A percentile compares a stretch with the other conserved stretches of the same genome.
Conservation (phyloP, 2,329 filamentous ascomycete species). For the Pleomassaria siparia region DNA sequence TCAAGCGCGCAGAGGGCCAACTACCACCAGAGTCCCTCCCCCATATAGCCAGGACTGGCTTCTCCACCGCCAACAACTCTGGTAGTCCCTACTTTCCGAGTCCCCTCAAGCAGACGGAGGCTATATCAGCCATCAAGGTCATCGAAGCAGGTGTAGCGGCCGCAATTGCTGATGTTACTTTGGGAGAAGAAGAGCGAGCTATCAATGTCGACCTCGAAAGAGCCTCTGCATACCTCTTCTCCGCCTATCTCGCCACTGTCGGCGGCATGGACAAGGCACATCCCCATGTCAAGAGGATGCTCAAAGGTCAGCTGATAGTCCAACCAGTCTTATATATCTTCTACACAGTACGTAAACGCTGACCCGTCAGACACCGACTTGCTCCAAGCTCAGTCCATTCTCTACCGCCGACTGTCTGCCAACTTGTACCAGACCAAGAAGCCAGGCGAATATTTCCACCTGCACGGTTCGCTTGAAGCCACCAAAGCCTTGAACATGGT, state of each 20-base stretch:
- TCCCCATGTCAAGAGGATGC: constrained; percentile 50
- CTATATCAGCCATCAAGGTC: constrained; percentile 59
- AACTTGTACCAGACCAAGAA: constrained; percentile 70
- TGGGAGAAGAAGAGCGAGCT: constrained; percentile 48
- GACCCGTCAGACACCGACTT: constrained; percentile 66
- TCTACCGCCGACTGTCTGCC: constrained; percentile 71
- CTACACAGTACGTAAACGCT: not conserved
- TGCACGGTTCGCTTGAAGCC: constrained; percentile 73
- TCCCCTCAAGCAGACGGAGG: constrained; percentile 57
- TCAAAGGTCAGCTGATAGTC: constrained; percentile 44
- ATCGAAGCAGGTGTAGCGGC: constrained; percentile 62
- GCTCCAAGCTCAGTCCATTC: constrained; percentile 67
- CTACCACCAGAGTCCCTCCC: constrained; percentile 36
- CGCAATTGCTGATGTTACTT: constrained; percentile 57
- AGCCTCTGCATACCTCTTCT: constrained; percentile 59
- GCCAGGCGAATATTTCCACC: constrained; percentile 70
- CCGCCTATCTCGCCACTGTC: constrained; percentile 59
- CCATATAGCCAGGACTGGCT: constrained; percentile 32
- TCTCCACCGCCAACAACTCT: constrained; percentile 38
- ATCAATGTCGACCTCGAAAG: constrained; percentile 57
- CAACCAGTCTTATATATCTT: not conserved
- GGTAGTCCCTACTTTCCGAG: constrained; percentile 45
- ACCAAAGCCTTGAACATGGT: constrained; percentile 70
- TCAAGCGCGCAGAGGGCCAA: constrained; percentile 34
- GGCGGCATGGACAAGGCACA: constrained; percentile 50